Base-by-base conservation (phyloP, 2,329 filamentous ascomycete genomes). In the Xylaria polymorpha region DNA sequence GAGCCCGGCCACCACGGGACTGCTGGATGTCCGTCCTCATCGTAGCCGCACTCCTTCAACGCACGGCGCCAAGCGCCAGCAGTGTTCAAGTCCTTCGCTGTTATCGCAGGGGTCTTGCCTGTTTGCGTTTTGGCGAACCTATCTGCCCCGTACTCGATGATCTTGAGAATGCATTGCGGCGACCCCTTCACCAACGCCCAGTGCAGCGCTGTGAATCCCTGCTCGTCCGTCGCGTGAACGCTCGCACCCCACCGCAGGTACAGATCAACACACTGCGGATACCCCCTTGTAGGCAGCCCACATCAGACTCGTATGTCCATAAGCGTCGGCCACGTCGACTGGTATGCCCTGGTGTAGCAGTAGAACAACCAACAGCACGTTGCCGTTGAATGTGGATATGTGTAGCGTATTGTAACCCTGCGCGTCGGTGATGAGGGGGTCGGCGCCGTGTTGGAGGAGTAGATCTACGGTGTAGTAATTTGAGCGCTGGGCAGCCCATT, bases 251-350 rank as follows among this genome's bases (percentile, higher is more conserved):
- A 99, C 74, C 94, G 90, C 68, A 99, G 83, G 73, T 97, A 95
- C 51, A 98, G 81, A 78, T 98, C 96, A 57, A 98, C 95, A 75
- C 94, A 97, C 56, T 92, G 90, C 0, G 95, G 93, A 79, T 91
- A 98, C 43, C 97, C 97, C 96, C 81, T 99, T 99, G 84, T 99
- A 99, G 18, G 95, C 95, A 20, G 96, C 94, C 96, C 96, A 99
- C 96, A 99, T 99, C 70, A 99, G 86, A 69, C 91, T 92, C 0
- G 96, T 98, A 81, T 99, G 97, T 6, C 94, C 94, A 78, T 94
- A 95, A 60, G 89, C 89, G 81, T 99, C 96, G 62, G 91, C 86
- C 6, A 96, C 92, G 79, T 99, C 96, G 70, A 99, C 94, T 18
- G 94, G 93, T 69, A 99, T 96, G 77, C 96, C 94, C 78, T 98